These are phyloP conservation scores for Neonectria coccinea DNA, from an alignment of 2,329 filamentous ascomycete genomes.

Conservation along the genomic window DNA sequence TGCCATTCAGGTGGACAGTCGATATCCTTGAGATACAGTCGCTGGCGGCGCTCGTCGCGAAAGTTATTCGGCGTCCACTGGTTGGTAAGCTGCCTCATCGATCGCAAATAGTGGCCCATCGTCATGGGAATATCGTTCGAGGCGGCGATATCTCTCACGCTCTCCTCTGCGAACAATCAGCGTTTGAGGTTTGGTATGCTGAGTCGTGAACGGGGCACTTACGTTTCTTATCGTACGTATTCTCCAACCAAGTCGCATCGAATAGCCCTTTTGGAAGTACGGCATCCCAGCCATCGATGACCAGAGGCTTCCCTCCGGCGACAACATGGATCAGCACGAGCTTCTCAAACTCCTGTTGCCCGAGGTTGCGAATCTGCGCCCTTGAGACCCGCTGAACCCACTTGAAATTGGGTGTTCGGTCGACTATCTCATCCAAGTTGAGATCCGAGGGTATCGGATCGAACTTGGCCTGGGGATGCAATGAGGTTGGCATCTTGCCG, in stretches of 20 bases:
- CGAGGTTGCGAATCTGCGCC: constrained; percentile 81
- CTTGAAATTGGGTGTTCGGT: constrained; percentile 84
- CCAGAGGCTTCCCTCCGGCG: constrained; percentile 84
- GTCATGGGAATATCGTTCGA: constrained; percentile 85
- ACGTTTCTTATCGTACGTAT: constrained; percentile 84
- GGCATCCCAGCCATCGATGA: constrained; percentile 89
- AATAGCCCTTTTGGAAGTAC: constrained; percentile 83
- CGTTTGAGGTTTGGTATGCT: constrained; percentile 35
- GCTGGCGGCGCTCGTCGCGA: constrained; percentile 81
- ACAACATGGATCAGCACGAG: constrained; percentile 87
- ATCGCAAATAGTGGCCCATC: constrained; percentile 89
- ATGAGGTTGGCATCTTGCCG: constrained; percentile 75
- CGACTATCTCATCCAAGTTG: constrained; percentile 80
- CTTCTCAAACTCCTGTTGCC: constrained; percentile 84
- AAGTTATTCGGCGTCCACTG: constrained; percentile 84
- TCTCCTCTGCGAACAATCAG: constrained; percentile 71
- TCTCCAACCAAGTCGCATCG: constrained; percentile 81
- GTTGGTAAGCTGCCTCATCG: constrained; percentile 84
- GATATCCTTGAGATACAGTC: constrained; percentile 96
- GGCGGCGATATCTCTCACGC: constrained; percentile 81
- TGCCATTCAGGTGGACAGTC: constrained; percentile 93
- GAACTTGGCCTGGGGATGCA: constrained; percentile 88
- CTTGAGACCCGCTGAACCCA: constrained; percentile 85
- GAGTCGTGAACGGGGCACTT: constrained; percentile 45
- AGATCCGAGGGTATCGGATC: constrained; percentile 90